Conservation (phyloP, 192 early-diverging fungal species). For the Umbelopsis vinacea region DNA sequence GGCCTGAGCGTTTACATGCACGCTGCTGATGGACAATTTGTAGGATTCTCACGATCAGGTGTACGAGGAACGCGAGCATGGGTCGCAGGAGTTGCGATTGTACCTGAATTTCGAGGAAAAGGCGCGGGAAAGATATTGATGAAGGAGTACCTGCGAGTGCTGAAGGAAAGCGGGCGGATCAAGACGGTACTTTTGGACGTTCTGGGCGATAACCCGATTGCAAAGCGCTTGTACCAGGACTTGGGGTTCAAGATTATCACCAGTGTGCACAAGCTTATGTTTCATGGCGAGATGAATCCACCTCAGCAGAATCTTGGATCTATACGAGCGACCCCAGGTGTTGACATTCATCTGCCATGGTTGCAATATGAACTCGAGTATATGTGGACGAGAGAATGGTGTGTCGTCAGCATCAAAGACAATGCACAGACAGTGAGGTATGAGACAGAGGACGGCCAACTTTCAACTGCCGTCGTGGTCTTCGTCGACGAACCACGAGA, state of each 20-base stretch:
- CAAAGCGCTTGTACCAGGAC: not conserved
- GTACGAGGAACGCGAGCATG: constrained; percentile 17
- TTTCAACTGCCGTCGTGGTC: not conserved
- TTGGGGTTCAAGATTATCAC: not conserved
- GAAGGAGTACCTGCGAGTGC: constrained; percentile 4
- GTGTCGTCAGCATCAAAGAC: not conserved
- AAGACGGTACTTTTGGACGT: not conserved
- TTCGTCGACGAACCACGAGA: not conserved
- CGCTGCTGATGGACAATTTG: not conserved
- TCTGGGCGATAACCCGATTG: not conserved
- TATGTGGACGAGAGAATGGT: constrained; percentile 15
- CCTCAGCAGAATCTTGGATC: not conserved
- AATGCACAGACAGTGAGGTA: not conserved
- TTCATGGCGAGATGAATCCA: not conserved
- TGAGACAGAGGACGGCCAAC: not conserved
- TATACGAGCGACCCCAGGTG: not conserved
- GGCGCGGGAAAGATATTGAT: constrained; percentile 9
- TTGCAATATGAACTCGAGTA: not conserved
- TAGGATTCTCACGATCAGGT: not conserved
- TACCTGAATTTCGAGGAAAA: constrained; percentile 17
- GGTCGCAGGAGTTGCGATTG: constrained; percentile 9
- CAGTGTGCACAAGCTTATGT: constrained; percentile 4
- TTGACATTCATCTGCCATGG: not conserved
- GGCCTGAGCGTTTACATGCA: constrained; percentile 15
- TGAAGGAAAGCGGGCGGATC: not conserved